These are phyloP conservation scores for Hansfordia pulvinata DNA, from an alignment of 2,329 filamentous ascomycete genomes.

Conservation along the genomic window DNA sequence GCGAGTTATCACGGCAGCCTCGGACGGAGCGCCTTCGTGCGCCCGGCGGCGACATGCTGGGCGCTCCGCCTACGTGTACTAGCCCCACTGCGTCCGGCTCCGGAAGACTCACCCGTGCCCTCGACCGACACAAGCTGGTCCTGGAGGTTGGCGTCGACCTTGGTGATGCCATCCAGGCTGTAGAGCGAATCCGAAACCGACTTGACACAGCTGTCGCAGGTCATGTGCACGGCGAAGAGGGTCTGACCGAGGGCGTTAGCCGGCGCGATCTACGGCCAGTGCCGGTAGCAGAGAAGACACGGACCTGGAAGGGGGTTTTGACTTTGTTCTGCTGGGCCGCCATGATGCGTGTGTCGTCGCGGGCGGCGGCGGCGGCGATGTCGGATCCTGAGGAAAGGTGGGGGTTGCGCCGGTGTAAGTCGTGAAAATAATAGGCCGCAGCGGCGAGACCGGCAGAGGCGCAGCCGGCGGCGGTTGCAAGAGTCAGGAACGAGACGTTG, in stretches of 20 bases:
- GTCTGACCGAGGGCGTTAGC: conserved; percentile 40
- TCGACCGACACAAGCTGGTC: conserved; percentile 76
- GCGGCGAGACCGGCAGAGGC: too few relatives aligned
- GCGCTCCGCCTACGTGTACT: too few relatives aligned
- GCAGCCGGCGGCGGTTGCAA: too few relatives aligned
- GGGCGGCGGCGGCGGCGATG: conserved; percentile 1
- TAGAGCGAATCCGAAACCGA: conserved; percentile 69
- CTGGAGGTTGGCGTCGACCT: conserved; percentile 69
- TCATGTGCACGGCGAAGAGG: conserved; percentile 87
- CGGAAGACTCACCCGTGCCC: conserved; percentile 50
- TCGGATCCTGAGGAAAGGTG: conserved; percentile 1
- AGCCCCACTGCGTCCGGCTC: too few relatives aligned
- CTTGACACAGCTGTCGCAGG: conserved; percentile 79
- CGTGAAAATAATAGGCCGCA: too few relatives aligned
- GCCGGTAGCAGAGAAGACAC: conserved; percentile 8
- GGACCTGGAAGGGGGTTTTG: conserved; percentile 20
- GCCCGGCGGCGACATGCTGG: too few relatives aligned
- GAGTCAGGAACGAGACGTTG: too few relatives aligned
- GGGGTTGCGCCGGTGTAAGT: too few relatives aligned
- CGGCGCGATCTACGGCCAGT: too few relatives aligned
- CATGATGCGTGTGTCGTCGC: conserved; percentile 10
- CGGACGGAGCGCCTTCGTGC: too few relatives aligned
- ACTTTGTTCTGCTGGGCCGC: conserved; percentile 13
- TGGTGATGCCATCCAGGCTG: conserved; percentile 66
- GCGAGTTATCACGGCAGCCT: background rate